Conservation (phyloP, 2,329 filamentous ascomycete species). For the Penicillium crustosum region DNA sequence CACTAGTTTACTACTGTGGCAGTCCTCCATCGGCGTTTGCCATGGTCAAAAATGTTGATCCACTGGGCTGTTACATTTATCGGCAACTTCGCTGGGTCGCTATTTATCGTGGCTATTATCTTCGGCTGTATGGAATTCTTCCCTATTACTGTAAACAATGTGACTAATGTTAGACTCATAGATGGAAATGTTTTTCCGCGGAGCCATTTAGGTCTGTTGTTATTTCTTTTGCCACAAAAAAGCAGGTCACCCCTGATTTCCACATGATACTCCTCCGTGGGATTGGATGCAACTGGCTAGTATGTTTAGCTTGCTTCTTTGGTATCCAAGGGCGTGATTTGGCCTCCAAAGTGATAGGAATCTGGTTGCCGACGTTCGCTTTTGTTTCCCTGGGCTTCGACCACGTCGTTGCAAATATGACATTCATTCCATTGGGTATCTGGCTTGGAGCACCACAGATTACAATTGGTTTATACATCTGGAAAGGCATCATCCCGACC, state of each 20-base stretch:
- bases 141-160: neutral
- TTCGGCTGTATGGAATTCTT: slow-evolving; percentile 40
- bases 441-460: slow-evolving; percentile 49
- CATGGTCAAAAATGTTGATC: slow-evolving; percentile 37
- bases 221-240: slow-evolving; percentile 49
- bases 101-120: slow-evolving; percentile 52
- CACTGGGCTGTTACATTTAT: slow-evolving; percentile 50
- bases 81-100: slow-evolving; percentile 50
- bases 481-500: slow-evolving; percentile 58
- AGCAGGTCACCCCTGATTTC: slow-evolving; percentile 51
- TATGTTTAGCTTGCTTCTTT: slow-evolving; percentile 53
- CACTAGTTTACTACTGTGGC: slow-evolving; percentile 47
- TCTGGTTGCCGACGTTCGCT: slow-evolving; percentile 58
- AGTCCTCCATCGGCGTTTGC: slow-evolving; percentile 44
- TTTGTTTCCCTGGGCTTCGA: slow-evolving; percentile 57
- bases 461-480: slow-evolving; percentile 55
- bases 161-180: slow-evolving; percentile 15
- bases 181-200: slow-evolving; percentile 48
- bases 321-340: slow-evolving; percentile 51
- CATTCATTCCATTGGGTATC: slow-evolving; percentile 54
- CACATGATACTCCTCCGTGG: slow-evolving; percentile 56
- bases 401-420: slow-evolving; percentile 61
- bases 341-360: slow-evolving; percentile 54
- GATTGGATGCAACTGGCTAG: slow-evolving; percentile 60
- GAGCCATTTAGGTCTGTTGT: slow-evolving; percentile 48